Base-by-base conservation (phyloP, 768 basidiomycete genomes). In the Boletus rex-veris region DNA sequence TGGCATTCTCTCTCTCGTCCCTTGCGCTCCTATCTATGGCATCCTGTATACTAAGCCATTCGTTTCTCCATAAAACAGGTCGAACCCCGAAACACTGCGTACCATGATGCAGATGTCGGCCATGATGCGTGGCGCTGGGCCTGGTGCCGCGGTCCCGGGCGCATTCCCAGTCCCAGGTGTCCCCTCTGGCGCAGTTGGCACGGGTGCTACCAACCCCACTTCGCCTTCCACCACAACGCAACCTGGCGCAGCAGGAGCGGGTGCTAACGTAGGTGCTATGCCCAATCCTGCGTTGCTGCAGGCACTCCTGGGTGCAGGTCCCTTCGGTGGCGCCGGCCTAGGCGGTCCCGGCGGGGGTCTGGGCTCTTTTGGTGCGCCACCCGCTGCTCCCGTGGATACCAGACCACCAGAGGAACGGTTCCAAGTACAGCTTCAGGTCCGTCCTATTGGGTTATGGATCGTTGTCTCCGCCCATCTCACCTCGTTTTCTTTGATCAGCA, bases 391-490 rank as follows among this genome's bases (percentile, higher is more conserved):
- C 8, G 73, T 82, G 1, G 90, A 92, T 65, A 71, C 82, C 5
- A 75, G 91, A 64, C 78, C 90, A 16, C 86, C 93, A 1, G 96
- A 98, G 68, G 96, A 96, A 75, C 77, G 95, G 45, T 98, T 90
- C 78, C 89, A 95, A 64, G 82, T 86, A 16, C 90, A 93, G 65
- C 74, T 92, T 5, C 86, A 88, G 80, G 89, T 86, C 0, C 14
- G 65, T 58, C 18, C 7, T 14, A n/a, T 16, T 4, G 2, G 7
- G 14, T 35, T 40, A 1, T 12, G 3, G 37, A 1, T 40, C 38
- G 5, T 3, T 10, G 15, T 40, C 7, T 1, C 35, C 6, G 9
- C 9, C 4, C 40, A 1, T 55, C 54, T 46, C 37, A 55, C 39
- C n/a, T 18, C 1, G 9, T 14, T 15, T 38, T n/a, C n/a, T n/a